Evolutionary conservation across 2,329 filamentous ascomycete species (phyloP).

Genomic region (Fusarium guadeloupense): DNA sequence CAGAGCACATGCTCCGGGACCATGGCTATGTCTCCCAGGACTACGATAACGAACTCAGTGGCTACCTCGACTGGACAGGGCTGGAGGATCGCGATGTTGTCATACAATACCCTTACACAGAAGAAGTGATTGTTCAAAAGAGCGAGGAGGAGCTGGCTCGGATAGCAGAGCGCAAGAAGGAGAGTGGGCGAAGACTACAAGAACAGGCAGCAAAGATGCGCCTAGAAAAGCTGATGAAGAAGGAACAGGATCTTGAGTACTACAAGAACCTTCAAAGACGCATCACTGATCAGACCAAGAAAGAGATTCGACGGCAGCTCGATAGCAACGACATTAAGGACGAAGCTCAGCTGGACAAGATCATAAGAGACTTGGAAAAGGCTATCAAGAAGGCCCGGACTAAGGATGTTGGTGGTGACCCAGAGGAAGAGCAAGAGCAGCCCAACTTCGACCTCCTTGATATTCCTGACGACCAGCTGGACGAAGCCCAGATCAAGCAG

Average conservation of each 20-base stretch:
- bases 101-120: conserved; percentile 92
- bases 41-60: conserved; percentile 80
- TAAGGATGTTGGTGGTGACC: conserved; percentile 87
- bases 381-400: conserved; percentile 89
- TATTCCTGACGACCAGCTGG: conserved; percentile 88
- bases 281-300: conserved; percentile 82
- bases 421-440: conserved; percentile 81
- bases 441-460: conserved; percentile 91
- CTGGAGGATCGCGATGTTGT: conserved; percentile 89
- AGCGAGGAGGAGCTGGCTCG: conserved; percentile 91
- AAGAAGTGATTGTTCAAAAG: conserved; percentile 90
- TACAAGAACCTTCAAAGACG: conserved; percentile 83
- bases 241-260: conserved; percentile 94
- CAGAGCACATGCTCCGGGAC: conserved; percentile 85
- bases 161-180: conserved; percentile 93
- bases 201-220: conserved; percentile 98
- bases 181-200: conserved; percentile 89
- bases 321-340: conserved; percentile 94
- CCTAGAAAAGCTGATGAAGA: conserved; percentile 91
- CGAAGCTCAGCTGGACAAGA: conserved; percentile 83
- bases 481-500: conserved; percentile 89
- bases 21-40: conserved; percentile 90
- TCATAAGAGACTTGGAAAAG: conserved; percentile 89
- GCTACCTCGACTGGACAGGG: conserved; percentile 89
- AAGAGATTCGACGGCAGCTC: conserved; percentile 85